Evolutionary conservation across 176 grass and related monocot genomes (phyloP).

Genomic region (Paspalum vaginatum): DNA sequence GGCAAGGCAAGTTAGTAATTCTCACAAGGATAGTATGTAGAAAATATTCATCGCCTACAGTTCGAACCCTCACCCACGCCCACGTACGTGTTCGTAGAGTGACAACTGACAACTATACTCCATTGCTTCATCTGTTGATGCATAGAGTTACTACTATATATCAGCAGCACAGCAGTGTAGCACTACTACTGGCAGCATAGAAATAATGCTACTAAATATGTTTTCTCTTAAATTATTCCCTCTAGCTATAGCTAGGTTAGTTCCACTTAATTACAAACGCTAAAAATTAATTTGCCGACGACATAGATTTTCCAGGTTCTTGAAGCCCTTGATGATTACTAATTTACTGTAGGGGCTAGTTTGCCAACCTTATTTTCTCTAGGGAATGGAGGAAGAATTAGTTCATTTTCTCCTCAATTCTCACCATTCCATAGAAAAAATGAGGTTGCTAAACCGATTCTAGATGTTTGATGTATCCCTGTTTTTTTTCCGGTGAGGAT

Average conservation of each 20-base stretch:
- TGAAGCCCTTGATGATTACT: no score
- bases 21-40: not conserved
- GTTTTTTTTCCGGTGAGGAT: not conserved
- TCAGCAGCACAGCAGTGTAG: not conserved
- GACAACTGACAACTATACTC: not conserved
- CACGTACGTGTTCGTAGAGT: no score
- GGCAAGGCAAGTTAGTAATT: slow-evolving; percentile 1
- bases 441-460: no score
- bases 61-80: not conserved
- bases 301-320: not conserved
- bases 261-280: not conserved
- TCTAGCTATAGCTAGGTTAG: no score
- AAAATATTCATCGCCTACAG: not conserved
- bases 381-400: no score
- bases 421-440: no score
- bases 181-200: not conserved
- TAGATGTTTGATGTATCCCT: no score
- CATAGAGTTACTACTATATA: not conserved
- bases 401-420: no score
- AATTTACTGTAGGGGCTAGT: no score
- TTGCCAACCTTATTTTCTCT: no score
- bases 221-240: not conserved
- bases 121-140: not conserved
- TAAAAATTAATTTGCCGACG: not conserved
- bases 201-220: not conserved